Evolutionary conservation across 2,329 filamentous ascomycete genomes (phyloP).

Genomic region (Venturia pyrina): DNA sequence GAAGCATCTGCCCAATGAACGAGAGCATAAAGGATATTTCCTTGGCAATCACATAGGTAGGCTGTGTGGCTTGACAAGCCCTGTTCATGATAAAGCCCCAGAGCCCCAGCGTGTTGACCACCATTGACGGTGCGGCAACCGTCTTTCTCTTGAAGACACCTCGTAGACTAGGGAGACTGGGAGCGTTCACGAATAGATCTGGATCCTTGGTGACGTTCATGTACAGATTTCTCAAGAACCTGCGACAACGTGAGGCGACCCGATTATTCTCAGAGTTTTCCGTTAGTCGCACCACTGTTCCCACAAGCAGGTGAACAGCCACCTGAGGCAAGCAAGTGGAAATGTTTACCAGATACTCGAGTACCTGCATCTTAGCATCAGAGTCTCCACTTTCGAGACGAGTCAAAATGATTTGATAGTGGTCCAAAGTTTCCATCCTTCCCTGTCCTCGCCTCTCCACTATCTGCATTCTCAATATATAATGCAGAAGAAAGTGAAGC

Average conservation of each 20-base stretch:
- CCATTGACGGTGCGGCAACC: neutral
- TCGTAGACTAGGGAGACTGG: neutral
- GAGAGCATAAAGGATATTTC: neutral
- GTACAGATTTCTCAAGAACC: neutral
- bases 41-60: neutral
- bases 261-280: slow-evolving; percentile 1
- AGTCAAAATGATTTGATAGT: slow-evolving; percentile 2
- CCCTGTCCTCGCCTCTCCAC: neutral
- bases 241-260: neutral
- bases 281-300: slow-evolving; percentile 14
- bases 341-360: neutral
- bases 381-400: slow-evolving; percentile 1
- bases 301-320: neutral
- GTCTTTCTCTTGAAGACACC: neutral
- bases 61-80: neutral
- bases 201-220: neutral
- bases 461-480: neutral
- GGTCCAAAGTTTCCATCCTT: neutral
- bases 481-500: slow-evolving; percentile 4
- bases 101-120: slow-evolving; percentile 3
- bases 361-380: slow-evolving; percentile 1
- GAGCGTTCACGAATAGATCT: neutral
- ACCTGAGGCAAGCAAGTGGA: neutral
- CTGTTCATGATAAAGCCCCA: slow-evolving; percentile 6
- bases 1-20: neutral